A percentile compares a stretch with the other conserved stretches of the same genome.
Evolutionary conservation across 345 rosid genomes (phyloP).

Genomic region (Eucalyptus cloeziana): DNA sequence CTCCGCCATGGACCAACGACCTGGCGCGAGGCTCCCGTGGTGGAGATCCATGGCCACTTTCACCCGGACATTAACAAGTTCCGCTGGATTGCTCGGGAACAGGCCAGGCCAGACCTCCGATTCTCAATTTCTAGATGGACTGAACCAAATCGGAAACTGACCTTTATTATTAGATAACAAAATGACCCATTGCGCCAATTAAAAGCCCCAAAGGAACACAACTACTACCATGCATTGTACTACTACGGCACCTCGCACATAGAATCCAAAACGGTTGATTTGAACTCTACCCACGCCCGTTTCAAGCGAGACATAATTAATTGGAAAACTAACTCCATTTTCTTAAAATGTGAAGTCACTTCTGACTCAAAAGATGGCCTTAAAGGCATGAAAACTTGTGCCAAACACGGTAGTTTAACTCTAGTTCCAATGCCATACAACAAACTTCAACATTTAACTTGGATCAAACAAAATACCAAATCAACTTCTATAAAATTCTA

Average conservation of each 20-base stretch:
- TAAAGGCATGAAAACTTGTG: background rate
- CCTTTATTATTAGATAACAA: too few relatives aligned
- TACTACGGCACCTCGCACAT: background rate
- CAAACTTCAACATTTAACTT: background rate
- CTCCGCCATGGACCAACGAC: too few relatives aligned
- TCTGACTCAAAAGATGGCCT: background rate
- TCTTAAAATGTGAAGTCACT: background rate
- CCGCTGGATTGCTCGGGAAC: too few relatives aligned
- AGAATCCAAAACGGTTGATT: background rate
- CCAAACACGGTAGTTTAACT: background rate
- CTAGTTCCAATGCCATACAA: background rate
- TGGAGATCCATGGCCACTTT: too few relatives aligned
- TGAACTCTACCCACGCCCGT: background rate
- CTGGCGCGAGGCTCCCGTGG: too few relatives aligned
- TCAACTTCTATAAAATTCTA: background rate
- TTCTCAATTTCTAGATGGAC: too few relatives aligned
- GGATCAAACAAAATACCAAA: background rate
- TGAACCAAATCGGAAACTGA: too few relatives aligned
- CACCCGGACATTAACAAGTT: too few relatives aligned
- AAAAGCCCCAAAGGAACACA: background rate
- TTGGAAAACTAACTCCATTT: background rate
- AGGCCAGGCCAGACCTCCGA: too few relatives aligned
- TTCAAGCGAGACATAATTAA: background rate
- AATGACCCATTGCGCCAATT: background rate
- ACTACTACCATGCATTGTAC: background rate